Percentiles rank a stretch among this genome's conserved stretches.
Conservation (phyloP, 1,139 yeast genomes). For the Candida sp. region DNA sequence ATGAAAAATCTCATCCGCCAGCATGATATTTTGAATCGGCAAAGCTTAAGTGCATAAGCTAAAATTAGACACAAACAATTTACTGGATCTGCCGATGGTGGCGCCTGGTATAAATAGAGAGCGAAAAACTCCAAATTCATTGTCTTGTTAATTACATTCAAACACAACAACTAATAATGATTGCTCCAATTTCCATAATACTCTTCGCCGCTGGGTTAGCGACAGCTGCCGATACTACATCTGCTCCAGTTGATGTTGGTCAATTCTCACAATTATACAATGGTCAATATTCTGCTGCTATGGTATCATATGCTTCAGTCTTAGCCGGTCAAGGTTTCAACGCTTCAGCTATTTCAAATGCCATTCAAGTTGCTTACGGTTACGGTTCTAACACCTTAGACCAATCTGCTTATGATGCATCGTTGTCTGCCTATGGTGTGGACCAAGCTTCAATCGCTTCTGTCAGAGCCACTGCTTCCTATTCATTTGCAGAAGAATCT, state of each 20-base stretch:
- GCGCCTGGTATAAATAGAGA: background rate
- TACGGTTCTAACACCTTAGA: slow-evolving; percentile 1
- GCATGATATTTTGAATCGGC: background rate
- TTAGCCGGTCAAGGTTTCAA: slow-evolving; percentile 3
- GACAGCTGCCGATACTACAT: slow-evolving; percentile 5
- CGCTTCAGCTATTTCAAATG: slow-evolving; percentile 1
- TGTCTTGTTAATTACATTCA: background rate
- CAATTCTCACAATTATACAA: slow-evolving; percentile 3
- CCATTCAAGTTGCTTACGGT: background rate
- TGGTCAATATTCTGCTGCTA: slow-evolving; percentile 3
- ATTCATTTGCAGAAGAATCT: slow-evolving; percentile 1
- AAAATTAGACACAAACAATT: background rate
- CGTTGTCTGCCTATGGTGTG: background rate
- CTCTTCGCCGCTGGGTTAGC: slow-evolving; percentile 9
- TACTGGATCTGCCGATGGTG: background rate
- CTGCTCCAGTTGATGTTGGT: background rate
- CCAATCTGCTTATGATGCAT: slow-evolving; percentile 1
- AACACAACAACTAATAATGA: background rate
- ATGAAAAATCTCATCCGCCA: background rate
- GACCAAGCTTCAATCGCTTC: slow-evolving; percentile 2
- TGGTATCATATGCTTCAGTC: slow-evolving; percentile 1
- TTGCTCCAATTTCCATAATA: slow-evolving; percentile 7
- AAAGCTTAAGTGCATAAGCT: background rate
- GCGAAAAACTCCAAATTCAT: background rate
- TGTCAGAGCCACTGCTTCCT: slow-evolving; percentile 2